These are phyloP conservation scores for Linanthus parryae DNA, from an alignment of 148 eudicot species.

Conservation along the genomic window DNA sequence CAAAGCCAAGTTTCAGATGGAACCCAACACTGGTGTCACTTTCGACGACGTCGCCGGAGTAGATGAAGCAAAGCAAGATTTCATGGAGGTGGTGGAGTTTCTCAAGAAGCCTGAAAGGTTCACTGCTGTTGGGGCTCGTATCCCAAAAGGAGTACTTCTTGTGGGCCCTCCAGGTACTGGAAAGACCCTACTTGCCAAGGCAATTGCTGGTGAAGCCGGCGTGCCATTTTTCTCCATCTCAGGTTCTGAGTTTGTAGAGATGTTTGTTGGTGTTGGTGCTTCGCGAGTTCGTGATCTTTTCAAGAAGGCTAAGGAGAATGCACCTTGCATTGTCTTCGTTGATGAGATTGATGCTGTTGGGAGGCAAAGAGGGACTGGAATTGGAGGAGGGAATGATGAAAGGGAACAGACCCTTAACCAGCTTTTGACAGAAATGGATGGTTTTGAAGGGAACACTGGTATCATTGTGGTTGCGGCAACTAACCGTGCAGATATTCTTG, in stretches of 20 bases:
- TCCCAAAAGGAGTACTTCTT: conserved; percentile 97
- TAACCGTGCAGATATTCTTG: conserved; percentile 96
- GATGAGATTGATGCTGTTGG: conserved; percentile 99
- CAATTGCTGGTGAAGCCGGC: conserved; percentile 99
- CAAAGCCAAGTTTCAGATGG: conserved; percentile 98
- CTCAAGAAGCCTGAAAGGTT: conserved; percentile 96
- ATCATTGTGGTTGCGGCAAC: conserved; percentile 96
- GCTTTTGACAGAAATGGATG: conserved; percentile 99
- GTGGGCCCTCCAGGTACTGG: conserved; percentile 99
- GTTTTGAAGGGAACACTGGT: conserved; percentile 97
- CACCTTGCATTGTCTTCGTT: conserved; percentile 98
- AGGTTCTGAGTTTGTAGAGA: conserved; percentile 98
- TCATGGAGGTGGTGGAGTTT: conserved; percentile 97
- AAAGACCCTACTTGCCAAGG: conserved; percentile 92
- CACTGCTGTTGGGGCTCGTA: conserved; percentile 97
- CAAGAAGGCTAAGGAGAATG: conserved; percentile 97
- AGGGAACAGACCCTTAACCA: conserved; percentile 96
- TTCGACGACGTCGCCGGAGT: conserved; percentile 99
- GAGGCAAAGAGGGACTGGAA: conserved; percentile 95
- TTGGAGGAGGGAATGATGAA: conserved; percentile 98
- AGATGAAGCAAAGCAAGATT: conserved; percentile 99
- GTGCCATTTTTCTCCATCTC: conserved; percentile 98
- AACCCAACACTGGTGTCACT: conserved; percentile 95
- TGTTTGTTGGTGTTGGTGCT: conserved; percentile 99
- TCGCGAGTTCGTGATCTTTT: conserved; percentile 96